Evolutionary conservation across 2,329 filamentous ascomycete genomes (phyloP).

Genomic region (Colletotrichum siamense): DNA sequence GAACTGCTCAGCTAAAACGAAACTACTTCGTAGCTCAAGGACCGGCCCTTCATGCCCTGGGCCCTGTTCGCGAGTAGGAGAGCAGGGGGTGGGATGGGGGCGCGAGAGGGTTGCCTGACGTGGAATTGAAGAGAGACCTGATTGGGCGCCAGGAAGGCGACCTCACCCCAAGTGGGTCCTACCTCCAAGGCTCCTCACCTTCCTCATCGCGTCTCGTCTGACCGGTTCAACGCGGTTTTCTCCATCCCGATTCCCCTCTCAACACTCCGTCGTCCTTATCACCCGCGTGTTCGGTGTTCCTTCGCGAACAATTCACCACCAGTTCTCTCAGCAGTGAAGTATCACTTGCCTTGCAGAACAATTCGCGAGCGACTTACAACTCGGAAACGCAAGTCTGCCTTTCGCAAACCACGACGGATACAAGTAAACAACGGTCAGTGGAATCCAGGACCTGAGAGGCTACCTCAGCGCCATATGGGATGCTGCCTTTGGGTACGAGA

Average conservation of each 20-base stretch:
- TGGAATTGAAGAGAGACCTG: background rate
- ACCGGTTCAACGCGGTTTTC: background rate
- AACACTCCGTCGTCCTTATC: too few species aligned
- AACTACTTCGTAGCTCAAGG: background rate
- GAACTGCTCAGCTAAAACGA: background rate
- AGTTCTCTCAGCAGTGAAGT: accelerated
- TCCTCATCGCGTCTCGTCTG: background rate
- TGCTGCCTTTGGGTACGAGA: too few species aligned
- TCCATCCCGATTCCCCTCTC: background rate
- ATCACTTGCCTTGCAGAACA: background rate
- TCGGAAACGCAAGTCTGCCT: background rate
- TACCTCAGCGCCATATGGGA: too few species aligned
- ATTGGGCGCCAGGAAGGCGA: background rate
- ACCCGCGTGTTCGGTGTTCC: too few species aligned
- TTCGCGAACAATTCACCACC: accelerated
- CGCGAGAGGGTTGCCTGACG: background rate
- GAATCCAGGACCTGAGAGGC: too few species aligned
- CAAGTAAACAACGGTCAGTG: too few species aligned
- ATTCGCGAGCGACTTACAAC: background rate
- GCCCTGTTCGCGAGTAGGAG: background rate
- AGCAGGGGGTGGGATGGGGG: background rate
- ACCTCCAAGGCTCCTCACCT: background rate
- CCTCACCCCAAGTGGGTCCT: background rate
- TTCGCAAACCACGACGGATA: background rate
- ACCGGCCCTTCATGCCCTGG: background rate